A percentile compares a stretch with the other conserved stretches of the same genome.
Evolutionary conservation across 1,139 yeast species (phyloP).

Genomic region (Suhomyces bolitotheri): DNA sequence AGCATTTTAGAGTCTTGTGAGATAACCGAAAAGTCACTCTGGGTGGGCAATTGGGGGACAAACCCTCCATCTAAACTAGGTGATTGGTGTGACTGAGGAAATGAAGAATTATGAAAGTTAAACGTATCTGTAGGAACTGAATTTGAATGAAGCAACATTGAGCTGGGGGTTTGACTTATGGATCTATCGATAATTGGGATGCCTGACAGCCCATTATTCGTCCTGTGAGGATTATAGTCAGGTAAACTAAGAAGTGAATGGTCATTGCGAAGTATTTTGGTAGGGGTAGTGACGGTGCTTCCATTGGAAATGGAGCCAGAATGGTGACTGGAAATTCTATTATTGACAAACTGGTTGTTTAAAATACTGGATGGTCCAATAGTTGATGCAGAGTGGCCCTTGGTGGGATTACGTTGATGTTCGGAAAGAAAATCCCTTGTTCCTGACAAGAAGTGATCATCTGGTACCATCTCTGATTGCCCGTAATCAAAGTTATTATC

Average conservation of each 20-base stretch:
- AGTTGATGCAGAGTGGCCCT: constrained; percentile 1
- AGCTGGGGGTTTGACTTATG: constrained; percentile 18
- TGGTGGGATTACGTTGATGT: neutral
- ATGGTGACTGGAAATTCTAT: constrained; percentile 1
- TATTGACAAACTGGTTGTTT: constrained; percentile 7
- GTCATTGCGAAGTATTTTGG: constrained; percentile 23
- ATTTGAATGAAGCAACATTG: constrained; percentile 10
- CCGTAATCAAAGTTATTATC: constrained; percentile 20
- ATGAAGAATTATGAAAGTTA: constrained; percentile 13
- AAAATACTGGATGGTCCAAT: constrained; percentile 16
- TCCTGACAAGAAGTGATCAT: constrained; percentile 5
- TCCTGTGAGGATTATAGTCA: constrained; percentile 17
- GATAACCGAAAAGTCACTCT: constrained; percentile 1
- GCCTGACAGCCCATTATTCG: constrained; percentile 4
- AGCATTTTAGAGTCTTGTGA: too few relatives aligned
- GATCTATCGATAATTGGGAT: constrained; percentile 18
- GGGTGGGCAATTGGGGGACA: constrained; percentile 8
- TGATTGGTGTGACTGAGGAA: constrained; percentile 11
- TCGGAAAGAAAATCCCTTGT: neutral
- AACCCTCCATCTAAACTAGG: constrained; percentile 10
- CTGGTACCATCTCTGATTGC: constrained; percentile 8
- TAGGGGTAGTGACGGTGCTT: constrained; percentile 17
- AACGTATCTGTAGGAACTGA: constrained; percentile 12
- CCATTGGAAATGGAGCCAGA: constrained; percentile 14
- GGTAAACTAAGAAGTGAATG: constrained; percentile 28